Evolutionary conservation across 1,139 yeast genomes (phyloP).

Genomic region (Zygosaccharomyces pseudobailii): DNA sequence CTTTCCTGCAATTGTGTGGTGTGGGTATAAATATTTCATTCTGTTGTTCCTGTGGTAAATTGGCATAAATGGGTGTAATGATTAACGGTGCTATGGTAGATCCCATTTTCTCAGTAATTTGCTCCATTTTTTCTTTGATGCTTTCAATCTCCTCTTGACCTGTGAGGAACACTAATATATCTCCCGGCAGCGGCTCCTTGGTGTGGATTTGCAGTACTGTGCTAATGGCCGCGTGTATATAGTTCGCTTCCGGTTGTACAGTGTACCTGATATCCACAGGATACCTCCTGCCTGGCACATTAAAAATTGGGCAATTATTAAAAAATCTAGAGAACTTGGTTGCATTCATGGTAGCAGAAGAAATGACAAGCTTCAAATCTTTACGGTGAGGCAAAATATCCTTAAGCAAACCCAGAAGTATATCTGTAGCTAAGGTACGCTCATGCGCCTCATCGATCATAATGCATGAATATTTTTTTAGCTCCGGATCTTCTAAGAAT

Average conservation of each 20-base stretch:
- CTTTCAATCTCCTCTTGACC: constrained; percentile 95
- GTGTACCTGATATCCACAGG: constrained; percentile 89
- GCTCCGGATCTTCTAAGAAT: constrained; percentile 68
- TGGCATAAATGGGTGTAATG: constrained; percentile 88
- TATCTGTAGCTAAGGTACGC: constrained; percentile 87
- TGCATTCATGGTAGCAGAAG: constrained; percentile 95
- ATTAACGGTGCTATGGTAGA: constrained; percentile 57
- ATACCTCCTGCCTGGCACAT: constrained; percentile 82
- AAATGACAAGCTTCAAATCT: constrained; percentile 69
- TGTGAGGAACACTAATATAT: constrained; percentile 82
- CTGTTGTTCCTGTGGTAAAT: constrained; percentile 80
- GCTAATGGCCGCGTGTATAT: constrained; percentile 81
- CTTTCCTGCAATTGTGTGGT: constrained; percentile 71
- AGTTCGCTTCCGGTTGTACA: constrained; percentile 82
- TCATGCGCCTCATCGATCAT: constrained; percentile 99
- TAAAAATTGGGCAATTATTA: constrained; percentile 77
- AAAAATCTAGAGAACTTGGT: constrained; percentile 76
- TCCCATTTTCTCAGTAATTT: constrained; percentile 63
- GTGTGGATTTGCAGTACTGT: constrained; percentile 78
- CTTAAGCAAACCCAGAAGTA: constrained; percentile 75
- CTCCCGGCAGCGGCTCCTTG: constrained; percentile 66
- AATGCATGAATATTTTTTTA: constrained; percentile 66
- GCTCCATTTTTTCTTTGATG: constrained; percentile 65
- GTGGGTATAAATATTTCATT: constrained; percentile 78
- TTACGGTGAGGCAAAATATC: constrained; percentile 57